These are phyloP conservation scores for Populus davidiana DNA, from an alignment of 345 rosid genomes.

Conservation along the genomic window DNA sequence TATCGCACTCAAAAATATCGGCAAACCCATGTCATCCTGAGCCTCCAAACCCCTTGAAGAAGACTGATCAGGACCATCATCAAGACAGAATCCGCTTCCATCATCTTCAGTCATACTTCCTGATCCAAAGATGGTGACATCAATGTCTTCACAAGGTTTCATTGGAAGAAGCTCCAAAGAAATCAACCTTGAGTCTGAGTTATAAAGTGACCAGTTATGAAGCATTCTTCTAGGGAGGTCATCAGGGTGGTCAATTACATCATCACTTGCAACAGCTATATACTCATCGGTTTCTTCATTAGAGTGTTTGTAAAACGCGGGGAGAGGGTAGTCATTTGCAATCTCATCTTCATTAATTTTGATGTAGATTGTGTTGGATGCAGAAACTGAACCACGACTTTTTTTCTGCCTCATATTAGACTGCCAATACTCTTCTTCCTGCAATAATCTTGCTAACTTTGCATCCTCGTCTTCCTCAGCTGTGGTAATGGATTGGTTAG, in stretches of 20 bases:
- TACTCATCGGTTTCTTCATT: slow-evolving; percentile 68
- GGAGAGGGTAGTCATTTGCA: slow-evolving; percentile 84
- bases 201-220: slow-evolving; percentile 82
- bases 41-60: slow-evolving; percentile 36
- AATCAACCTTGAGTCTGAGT: slow-evolving; percentile 61
- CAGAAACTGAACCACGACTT: slow-evolving; percentile 38
- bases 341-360: slow-evolving; percentile 85
- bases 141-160: slow-evolving; percentile 66
- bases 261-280: slow-evolving; percentile 39
- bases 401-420: slow-evolving; percentile 47
- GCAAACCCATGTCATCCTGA: slow-evolving; percentile 39
- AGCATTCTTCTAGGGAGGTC: slow-evolving; percentile 69
- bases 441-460: slow-evolving; percentile 59
- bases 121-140: slow-evolving; percentile 74
- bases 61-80: slow-evolving; percentile 39
- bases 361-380: slow-evolving; percentile 49
- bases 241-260: slow-evolving; percentile 34
- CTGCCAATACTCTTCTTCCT: slow-evolving; percentile 70
- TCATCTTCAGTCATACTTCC: slow-evolving; percentile 65
- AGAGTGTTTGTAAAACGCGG: slow-evolving; percentile 56
- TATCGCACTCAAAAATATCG: slow-evolving; percentile 59
- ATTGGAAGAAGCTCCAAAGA: slow-evolving; percentile 84
- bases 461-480: slow-evolving; percentile 61
- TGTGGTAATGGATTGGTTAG: slow-evolving; percentile 14
- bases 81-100: slow-evolving; percentile 55